Conservation (phyloP, 169 alveolate genomes). For the Plasmodium berghei region DNA sequence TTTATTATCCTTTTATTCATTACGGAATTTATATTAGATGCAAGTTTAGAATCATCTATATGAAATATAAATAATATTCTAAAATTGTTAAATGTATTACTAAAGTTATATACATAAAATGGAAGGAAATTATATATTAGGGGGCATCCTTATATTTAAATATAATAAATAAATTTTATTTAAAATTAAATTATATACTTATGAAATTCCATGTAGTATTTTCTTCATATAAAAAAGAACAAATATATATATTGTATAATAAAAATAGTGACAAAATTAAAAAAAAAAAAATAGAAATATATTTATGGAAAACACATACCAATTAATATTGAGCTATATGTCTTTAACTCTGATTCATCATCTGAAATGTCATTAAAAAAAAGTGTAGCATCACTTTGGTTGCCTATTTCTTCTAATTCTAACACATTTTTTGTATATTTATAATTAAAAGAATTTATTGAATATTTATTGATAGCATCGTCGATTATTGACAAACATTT, state of each 20-base stretch:
- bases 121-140: not conserved
- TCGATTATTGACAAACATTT: conserved; percentile 4
- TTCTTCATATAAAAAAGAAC: not conserved
- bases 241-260: no score
- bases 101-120: not conserved
- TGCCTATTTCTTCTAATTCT: not conserved
- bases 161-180: no score
- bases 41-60: not conserved
- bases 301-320: not conserved
- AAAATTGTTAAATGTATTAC: not conserved
- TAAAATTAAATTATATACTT: no score
- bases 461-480: conserved; percentile 35
- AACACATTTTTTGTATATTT: not conserved
- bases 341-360: conserved; percentile 19
- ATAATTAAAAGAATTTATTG: conserved; percentile 10
- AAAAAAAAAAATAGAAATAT: no score
- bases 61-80: not conserved
- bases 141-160: no score
- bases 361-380: conserved; percentile 9
- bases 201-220: not conserved
- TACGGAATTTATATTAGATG: not conserved
- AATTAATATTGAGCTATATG: conserved; percentile 23
- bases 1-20: not conserved
- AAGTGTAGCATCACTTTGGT: conserved; percentile 5
- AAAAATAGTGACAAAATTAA: no score